Base-by-base conservation (phyloP, 78 protist genomes). In the Dictyostelium citrinum region DNA sequence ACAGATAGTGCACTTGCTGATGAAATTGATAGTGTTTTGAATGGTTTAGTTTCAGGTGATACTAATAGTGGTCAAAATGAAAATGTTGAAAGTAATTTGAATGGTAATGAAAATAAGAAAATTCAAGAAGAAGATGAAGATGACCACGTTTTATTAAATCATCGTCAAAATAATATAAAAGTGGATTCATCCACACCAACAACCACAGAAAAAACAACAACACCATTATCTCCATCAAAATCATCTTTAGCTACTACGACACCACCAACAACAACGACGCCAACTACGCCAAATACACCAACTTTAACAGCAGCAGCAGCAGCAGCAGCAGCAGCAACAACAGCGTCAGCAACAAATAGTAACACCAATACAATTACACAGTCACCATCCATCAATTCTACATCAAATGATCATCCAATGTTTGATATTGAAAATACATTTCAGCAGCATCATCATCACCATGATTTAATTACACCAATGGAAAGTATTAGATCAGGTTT, bases 401-500 rank as follows among this genome's bases (percentile, higher is more conserved):
- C 37, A 27, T 3, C 72, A 64, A 64, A 27, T 64, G 72, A 64
- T 27, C 72, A 64, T 27, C 31, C 33, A 29, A 70, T 70, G 77
- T 70, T 70, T 70, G 77, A 70, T 31, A 70, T 70, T 70, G 77
- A 70, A 70, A 70, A 70, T 70, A 22, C 29, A 22, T 64, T 64
- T 27, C 35, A 22, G 27, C 72, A 27, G 11, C 72, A 64, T 64
- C 37, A 70, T 33, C 77, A 70, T 33, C 77, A 70, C 7, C 39
- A 70, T 31, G 43, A 33, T 33, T 29, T 70, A 70, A 70, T 70
- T 27, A 29, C 37, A 12, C 77, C 77, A 70, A 31, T 33, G 43
- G 77, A 70, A 33, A 70, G 77, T 70, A 70, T 70, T 16, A 29
- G 77, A 70, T 70, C 77, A 16, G 77, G 77, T 70, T 70, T 70